phyloP scores from a whole-genome alignment of 2,329 filamentous ascomycete genomes.

The Didymosphaeria variabile region DNA sequence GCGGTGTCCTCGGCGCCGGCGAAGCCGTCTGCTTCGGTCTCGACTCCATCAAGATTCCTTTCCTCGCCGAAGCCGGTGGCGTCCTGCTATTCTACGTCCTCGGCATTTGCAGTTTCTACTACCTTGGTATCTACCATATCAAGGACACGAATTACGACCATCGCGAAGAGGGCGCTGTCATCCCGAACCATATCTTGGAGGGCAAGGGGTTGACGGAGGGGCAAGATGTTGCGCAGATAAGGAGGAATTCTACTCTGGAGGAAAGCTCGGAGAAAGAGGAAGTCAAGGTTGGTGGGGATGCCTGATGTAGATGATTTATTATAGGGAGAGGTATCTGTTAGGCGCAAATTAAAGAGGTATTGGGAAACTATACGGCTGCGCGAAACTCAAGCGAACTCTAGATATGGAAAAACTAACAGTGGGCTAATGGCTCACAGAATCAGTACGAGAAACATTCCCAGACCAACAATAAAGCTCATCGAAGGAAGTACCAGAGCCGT shows the following conservation, averaged over 20 bases:
- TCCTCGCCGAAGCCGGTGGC: slow-evolving; percentile 40
- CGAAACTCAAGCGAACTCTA: background rate
- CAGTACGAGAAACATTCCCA: background rate
- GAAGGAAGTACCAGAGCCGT: background rate
- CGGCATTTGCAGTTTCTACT: slow-evolving; percentile 37
- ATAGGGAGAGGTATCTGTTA: background rate
- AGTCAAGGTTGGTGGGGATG: background rate
- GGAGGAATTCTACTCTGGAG: slow-evolving; percentile 9
- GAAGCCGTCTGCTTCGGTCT: slow-evolving; percentile 44
- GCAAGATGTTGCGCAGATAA: slow-evolving; percentile 24
- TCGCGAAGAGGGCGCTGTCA: slow-evolving; percentile 33
- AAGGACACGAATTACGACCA: slow-evolving; percentile 43
- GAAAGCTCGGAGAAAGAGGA: slow-evolving; percentile 9
- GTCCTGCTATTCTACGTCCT: slow-evolving; percentile 40
- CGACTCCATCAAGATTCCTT: slow-evolving; percentile 41
- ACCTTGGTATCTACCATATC: slow-evolving; percentile 39
- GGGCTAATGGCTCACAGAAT: background rate
- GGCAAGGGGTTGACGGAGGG: slow-evolving; percentile 29
- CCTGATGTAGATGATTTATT: background rate
- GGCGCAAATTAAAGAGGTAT: background rate
- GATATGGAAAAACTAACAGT: too few relatives aligned
- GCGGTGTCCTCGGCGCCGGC: slow-evolving; percentile 41
- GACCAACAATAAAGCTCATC: background rate
- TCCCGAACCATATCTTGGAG: slow-evolving; percentile 40
- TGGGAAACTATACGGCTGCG: background rate